A percentile compares a stretch with the other conserved stretches of the same genome.
Evolutionary conservation across 2,329 filamentous ascomycete genomes (phyloP).

Genomic region (Penicillium concentricum): DNA sequence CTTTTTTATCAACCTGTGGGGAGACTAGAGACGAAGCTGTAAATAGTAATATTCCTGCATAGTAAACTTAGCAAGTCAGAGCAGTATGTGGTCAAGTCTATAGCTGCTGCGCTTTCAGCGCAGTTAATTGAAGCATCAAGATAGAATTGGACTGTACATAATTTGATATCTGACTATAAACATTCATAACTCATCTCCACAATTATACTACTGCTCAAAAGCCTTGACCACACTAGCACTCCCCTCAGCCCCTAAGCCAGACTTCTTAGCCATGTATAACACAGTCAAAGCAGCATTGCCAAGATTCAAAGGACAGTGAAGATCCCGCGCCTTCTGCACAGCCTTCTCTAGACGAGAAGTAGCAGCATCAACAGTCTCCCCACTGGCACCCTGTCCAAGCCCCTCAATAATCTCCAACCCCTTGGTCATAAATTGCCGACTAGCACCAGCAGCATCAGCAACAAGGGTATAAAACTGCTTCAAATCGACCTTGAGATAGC

Average conservation of each 20-base stretch:
- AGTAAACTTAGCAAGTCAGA: not conserved
- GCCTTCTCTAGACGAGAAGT: slow-evolving; percentile 40
- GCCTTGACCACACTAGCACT: slow-evolving; percentile 35
- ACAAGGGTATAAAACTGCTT: slow-evolving; percentile 49
- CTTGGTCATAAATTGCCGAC: slow-evolving; percentile 44
- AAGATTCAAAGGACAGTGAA: slow-evolving; percentile 40
- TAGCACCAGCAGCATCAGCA: slow-evolving; percentile 49
- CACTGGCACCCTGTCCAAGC: slow-evolving; percentile 20
- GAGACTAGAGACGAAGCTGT: not conserved
- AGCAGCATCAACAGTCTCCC: slow-evolving; percentile 38
- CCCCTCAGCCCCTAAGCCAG: slow-evolving; percentile 31
- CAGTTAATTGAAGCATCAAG: too few species aligned
- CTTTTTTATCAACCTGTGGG: not conserved
- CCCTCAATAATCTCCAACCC: slow-evolving; percentile 40
- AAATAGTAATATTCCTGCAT: not conserved
- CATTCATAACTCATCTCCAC: not conserved
- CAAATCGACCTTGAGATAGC: slow-evolving; percentile 46
- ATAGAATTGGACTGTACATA: not conserved
- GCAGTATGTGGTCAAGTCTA: not conserved
- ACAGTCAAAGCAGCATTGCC: slow-evolving; percentile 39
- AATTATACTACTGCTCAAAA: slow-evolving; percentile 26
- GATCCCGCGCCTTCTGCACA: slow-evolving; percentile 43
- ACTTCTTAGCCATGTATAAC: slow-evolving; percentile 32
- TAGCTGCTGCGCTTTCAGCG: too few species aligned
- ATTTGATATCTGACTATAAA: not conserved